A percentile compares a stretch with the other conserved stretches of the same genome.
Evolutionary conservation across 257 asterid species (phyloP).

Genomic region (Prunella vulgaris): DNA sequence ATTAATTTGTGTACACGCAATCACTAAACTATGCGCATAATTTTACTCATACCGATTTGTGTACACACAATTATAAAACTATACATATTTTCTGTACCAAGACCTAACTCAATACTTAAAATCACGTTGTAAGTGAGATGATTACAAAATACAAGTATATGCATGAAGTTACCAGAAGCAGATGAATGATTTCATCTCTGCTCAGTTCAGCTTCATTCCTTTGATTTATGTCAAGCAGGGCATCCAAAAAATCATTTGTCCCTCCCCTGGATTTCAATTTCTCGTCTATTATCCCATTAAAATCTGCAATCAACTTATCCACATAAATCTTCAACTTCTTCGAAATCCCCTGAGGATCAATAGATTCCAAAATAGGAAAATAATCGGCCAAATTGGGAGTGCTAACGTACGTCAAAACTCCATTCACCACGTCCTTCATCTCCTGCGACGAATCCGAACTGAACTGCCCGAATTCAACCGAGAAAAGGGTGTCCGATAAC

Average conservation of each 20-base stretch:
- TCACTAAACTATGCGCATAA: no score
- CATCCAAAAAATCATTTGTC: conserved; percentile 24
- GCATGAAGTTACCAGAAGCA: not conserved
- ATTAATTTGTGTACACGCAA: no score
- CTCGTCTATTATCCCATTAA: conserved; percentile 36
- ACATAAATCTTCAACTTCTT: conserved; percentile 21
- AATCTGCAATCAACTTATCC: conserved; percentile 28
- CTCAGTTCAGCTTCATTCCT: conserved; percentile 19
- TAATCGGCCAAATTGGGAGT: conserved; percentile 42
- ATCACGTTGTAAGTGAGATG: no score
- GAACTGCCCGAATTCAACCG: conserved; percentile 43
- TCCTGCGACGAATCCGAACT: conserved; percentile 47
- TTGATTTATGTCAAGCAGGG: not conserved
- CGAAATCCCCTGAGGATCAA: conserved; percentile 48
- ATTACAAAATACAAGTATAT: no score
- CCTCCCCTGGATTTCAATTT: conserved; percentile 24
- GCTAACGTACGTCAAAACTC: conserved; percentile 36
- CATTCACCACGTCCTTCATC: conserved; percentile 40
- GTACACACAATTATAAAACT: no score
- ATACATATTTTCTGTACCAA: no score
- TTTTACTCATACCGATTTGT: no score
- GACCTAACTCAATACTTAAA: no score
- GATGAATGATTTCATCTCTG: not conserved
- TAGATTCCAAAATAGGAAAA: conserved; percentile 34
- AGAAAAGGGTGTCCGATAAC: conserved; percentile 46